Evolutionary conservation across 73 alveolate genomes (phyloP).

Genomic region (Halteria grandinella): DNA sequence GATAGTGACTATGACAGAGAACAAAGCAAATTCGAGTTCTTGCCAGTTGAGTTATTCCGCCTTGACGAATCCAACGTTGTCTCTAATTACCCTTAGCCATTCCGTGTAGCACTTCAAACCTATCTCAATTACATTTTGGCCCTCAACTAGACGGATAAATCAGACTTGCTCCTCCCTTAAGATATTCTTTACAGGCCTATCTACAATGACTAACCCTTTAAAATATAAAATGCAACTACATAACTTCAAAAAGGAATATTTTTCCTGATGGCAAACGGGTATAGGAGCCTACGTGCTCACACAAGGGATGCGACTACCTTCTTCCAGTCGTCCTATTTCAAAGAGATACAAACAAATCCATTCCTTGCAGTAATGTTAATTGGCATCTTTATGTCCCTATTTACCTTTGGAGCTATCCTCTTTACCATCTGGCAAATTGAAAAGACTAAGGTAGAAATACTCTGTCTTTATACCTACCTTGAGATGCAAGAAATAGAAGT

Average conservation of each 20-base stretch:
- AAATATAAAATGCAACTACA: background rate
- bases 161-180: too few species aligned
- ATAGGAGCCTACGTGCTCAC: background rate
- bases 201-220: background rate
- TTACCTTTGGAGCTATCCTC: background rate
- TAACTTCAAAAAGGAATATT: background rate
- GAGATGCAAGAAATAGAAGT: constrained; percentile 11
- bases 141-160: too few species aligned
- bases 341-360: background rate
- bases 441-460: background rate
- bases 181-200: too few species aligned
- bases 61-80: too few species aligned
- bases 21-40: background rate
- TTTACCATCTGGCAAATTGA: background rate
- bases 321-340: background rate
- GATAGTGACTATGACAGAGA: background rate
- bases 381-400: background rate
- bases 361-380: background rate
- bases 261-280: constrained; percentile 11
- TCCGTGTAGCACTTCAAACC: constrained; percentile 8
- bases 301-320: background rate
- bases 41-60: too few species aligned
- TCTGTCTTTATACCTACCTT: constrained; percentile 10
- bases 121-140: too few species aligned
- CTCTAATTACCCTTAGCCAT: too few species aligned